These are phyloP conservation scores for Heracleum sosnowskyi DNA, from an alignment of 129 eudicot species.

Conservation along the genomic window DNA sequence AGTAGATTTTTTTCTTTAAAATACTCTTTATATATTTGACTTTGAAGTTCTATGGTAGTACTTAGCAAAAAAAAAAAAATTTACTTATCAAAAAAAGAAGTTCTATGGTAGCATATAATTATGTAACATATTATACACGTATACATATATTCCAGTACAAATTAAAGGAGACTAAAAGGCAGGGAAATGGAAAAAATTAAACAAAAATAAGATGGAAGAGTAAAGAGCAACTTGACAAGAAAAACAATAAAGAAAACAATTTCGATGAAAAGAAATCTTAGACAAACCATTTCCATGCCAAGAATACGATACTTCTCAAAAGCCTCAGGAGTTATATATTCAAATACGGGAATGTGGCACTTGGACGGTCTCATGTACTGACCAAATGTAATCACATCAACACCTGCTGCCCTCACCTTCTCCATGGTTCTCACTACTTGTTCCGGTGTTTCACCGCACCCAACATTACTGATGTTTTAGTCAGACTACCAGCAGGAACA, in stretches of 20 bases:
- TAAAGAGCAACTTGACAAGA: not conserved
- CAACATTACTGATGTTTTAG: conserved; percentile 96
- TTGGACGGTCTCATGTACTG: conserved; percentile 98
- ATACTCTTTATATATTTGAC: not conserved
- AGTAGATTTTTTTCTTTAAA: not conserved
- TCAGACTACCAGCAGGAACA: conserved; percentile 92
- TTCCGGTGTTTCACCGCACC: conserved; percentile 98
- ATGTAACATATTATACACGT: not conserved
- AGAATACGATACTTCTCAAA: conserved; percentile 79
- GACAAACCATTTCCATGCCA: conserved; percentile 86
- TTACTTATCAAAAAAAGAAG: too few relatives aligned
- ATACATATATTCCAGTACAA: not conserved
- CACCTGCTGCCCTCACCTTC: conserved; percentile 94
- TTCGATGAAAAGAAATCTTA: not conserved
- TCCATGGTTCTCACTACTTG: conserved; percentile 93
- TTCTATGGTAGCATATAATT: not conserved
- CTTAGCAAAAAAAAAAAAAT: too few relatives aligned
- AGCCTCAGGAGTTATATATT: conserved; percentile 88
- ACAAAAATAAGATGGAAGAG: too few relatives aligned
- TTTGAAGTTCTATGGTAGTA: not conserved
- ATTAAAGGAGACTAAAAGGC: not conserved
- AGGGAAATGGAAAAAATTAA: not conserved
- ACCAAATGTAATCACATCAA: conserved; percentile 94
- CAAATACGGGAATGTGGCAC: conserved; percentile 96
- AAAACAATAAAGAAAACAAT: too few relatives aligned